Conservation (phyloP, 1,139 yeast species). For the Sugiyamaella japonica region DNA sequence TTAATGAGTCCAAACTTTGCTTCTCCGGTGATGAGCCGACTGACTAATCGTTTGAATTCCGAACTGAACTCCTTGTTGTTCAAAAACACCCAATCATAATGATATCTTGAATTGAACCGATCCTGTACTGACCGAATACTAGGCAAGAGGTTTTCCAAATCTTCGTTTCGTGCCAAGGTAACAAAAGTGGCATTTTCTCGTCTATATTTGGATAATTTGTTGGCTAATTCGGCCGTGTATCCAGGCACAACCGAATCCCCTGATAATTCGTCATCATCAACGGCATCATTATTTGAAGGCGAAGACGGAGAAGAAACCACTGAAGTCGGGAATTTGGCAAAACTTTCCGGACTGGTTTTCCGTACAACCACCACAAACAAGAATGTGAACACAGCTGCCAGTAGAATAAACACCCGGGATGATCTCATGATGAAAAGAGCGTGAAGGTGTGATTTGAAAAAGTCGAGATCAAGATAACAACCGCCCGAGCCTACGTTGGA, state of each 20-base stretch:
- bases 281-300: neutral
- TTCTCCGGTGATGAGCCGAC: conserved; percentile 57
- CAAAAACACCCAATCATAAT: conserved; percentile 80
- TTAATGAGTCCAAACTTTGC: conserved; percentile 64
- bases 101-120: conserved; percentile 62
- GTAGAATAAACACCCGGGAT: neutral
- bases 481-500: too few relatives aligned
- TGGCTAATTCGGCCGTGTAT: neutral
- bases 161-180: conserved; percentile 68
- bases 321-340: neutral
- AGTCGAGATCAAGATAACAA: too few relatives aligned
- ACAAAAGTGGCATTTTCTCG: conserved; percentile 62
- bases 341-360: neutral
- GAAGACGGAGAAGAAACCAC: neutral
- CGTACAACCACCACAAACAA: neutral
- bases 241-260: neutral
- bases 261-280: neutral
- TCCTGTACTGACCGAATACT: conserved; percentile 66
- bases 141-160: conserved; percentile 55
- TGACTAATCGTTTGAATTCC: conserved; percentile 54
- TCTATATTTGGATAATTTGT: conserved; percentile 1
- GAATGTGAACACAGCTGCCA: conserved; percentile 2
- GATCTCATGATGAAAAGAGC: conserved; percentile 1
- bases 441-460: too few relatives aligned
- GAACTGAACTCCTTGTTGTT: conserved; percentile 62